These are phyloP conservation scores for Phanerodontia chrysosporium DNA, from an alignment of 768 basidiomycete species.

Conservation along the genomic window DNA sequence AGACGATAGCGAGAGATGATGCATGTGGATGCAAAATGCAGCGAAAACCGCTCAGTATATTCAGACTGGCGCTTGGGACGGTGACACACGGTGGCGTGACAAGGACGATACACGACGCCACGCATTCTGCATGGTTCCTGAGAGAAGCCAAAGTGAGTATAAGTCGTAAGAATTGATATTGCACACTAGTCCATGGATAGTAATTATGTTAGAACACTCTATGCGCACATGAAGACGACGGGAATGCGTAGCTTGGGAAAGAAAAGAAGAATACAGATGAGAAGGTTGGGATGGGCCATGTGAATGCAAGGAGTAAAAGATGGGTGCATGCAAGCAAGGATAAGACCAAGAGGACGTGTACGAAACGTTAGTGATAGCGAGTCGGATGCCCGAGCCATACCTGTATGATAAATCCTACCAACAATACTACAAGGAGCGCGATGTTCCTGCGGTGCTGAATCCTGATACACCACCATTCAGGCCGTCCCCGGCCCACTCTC, in stretches of 20 bases:
- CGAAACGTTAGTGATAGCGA: constrained; percentile 9
- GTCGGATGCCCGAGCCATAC: background rate
- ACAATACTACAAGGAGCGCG: constrained; percentile 5
- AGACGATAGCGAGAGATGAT: background rate
- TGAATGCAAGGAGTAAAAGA: constrained; percentile 12
- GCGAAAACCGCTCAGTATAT: background rate
- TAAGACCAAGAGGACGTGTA: background rate
- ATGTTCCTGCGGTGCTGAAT: constrained; percentile 13
- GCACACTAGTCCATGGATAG: constrained; percentile 8
- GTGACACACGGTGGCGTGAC: constrained; percentile 6
- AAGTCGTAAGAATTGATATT: background rate
- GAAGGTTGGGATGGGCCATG: constrained; percentile 6
- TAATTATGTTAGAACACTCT: constrained; percentile 14
- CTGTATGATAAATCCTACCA: constrained; percentile 4
- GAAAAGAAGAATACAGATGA: constrained; percentile 4
- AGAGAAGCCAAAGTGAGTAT: background rate
- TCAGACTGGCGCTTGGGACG: background rate
- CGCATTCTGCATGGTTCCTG: background rate
- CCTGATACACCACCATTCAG: constrained; percentile 14
- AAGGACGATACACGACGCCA: background rate
- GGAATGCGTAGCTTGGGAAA: constrained; percentile 1
- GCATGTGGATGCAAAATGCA: background rate
- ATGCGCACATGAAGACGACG: constrained; percentile 10
- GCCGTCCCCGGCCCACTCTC: constrained; percentile 40
- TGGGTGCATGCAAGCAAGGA: constrained; percentile 15